Evolutionary conservation across 345 rosid species (phyloP), one percentile per base, ranked within the genome.

Genomic region (Brassica nigra): DNA sequence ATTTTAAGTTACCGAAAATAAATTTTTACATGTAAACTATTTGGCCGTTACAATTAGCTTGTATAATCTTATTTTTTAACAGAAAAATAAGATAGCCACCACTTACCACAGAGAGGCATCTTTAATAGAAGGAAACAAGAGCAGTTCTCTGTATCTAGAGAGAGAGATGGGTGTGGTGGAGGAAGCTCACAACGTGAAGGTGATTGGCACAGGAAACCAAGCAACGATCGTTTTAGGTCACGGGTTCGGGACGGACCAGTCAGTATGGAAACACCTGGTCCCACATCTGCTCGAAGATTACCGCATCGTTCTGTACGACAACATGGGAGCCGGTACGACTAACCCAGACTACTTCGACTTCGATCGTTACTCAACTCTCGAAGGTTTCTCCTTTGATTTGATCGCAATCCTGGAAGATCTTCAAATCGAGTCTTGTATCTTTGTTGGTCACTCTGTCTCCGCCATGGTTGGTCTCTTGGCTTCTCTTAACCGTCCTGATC

Each of bases 231-330:
- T 94, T 8, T 81, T 94, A 55, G 97, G 88, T 33, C 97, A 92
- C 65, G 98, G 98, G 0, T 92, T 91, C 71, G 99, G 99, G 59
- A 90, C 97, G 10, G 97, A 95, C 76, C 99, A 95, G 76, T 95
- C 99, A 0, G 90, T 87, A 1, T 95, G 99, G 99, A 92, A 89
- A 78, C 97, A 95, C 82, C 83, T 95, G 10, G 86, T 95, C 2
- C 97, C 99, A 8, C 97, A 92, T 84, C 87, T 95, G 2, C 64
- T 91, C 4, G 94, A 86, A 3, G 90, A 86, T 52, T 82, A 85
- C 81, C 88, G 89, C 5, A 89, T 95, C 18, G 85, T 95, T 20
- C 61, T 92, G 28, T 95, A 86, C 74, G 99, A 95, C 61, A 92
- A 91, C 80, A 95, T 92, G 89, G 97, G 97, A 58, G 94, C 97